Evolutionary conservation across 116 monocot genomes (phyloP), one percentile per base, ranked within the genome.

Genomic region (Trichopus zeylanicus): DNA sequence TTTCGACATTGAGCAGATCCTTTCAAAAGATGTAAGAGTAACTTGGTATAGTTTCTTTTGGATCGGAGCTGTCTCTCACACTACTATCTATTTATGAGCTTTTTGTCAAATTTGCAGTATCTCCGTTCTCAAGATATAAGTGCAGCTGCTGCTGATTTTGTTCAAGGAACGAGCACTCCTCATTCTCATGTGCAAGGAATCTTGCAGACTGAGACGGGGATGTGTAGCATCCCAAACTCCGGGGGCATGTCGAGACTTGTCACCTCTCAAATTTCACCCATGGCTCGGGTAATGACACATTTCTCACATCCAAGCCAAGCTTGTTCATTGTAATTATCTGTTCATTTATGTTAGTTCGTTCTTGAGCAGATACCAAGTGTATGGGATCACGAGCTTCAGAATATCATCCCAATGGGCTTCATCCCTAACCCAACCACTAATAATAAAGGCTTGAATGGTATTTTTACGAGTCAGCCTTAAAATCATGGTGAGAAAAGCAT

Each of bases 331-430:
- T 39, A 3, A 2, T 31, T 2, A 26, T 5, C 7, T 54, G n/a
- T 35, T 26, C 1, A 27, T 19, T 46, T 11, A 10, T 19, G 6
- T 26, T 16, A 30, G 1, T 21, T 23, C 29, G 19, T 57, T 57
- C 11, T 18, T 9, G 32, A 62, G 51, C 79, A 93, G 88, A 63
- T 70, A 49, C 49, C 84, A 0, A 53, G 53, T 27, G 29, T 63
- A 54, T 93, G 88, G 93, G 72, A 75, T 46, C 62, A 80, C 26
- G 88, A 82, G 55, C 60, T 85, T 48, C 87, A 79, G 16, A 75
- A 71, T 56, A 55, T 73, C 10, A 26, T 79, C 53, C 71, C 79
- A 3, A 70, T 79, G 71, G 66, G 75, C 23, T 68, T 75, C 54
- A 55, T 70, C 9, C 53, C 82, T 15, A 60, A 65, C 15, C 68